Conservation (phyloP, 257 asterid genomes). For the Solanum bulbocastanum region DNA sequence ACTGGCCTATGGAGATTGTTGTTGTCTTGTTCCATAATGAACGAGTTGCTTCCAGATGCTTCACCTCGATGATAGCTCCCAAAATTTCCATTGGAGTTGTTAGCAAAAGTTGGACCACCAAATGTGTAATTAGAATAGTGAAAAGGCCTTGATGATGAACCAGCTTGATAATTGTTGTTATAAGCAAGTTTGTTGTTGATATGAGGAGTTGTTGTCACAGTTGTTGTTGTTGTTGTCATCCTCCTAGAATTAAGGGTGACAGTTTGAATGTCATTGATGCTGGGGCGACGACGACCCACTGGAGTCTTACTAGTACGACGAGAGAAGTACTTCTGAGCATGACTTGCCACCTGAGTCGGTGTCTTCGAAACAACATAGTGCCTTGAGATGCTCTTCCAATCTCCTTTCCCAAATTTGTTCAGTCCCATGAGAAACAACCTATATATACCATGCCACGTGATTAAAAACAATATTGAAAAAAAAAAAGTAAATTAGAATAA, state of each 20-base stretch:
- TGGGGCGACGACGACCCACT: slow-evolving; percentile 1
- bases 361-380: slow-evolving; percentile 26
- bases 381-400: slow-evolving; percentile 52
- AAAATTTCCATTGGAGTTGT: background rate
- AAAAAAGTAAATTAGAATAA: background rate
- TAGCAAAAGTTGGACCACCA: background rate
- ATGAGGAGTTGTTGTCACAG: background rate
- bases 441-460: background rate
- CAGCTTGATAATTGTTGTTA: background rate
- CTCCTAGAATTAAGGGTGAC: background rate
- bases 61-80: background rate
- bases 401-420: slow-evolving; percentile 37
- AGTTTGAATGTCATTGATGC: slow-evolving; percentile 35
- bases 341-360: slow-evolving; percentile 48
- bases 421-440: slow-evolving; percentile 46
- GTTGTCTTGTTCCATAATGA: background rate
- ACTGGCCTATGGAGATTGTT: background rate
- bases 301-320: slow-evolving; percentile 24
- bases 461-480: background rate
- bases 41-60: background rate
- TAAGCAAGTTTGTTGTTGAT: background rate
- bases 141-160: background rate
- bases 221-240: background rate
- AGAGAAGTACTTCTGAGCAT: slow-evolving; percentile 37
- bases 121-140: background rate